A percentile compares a stretch with the other conserved stretches of the same genome.
phyloP scores from a whole-genome alignment of 2,329 filamentous ascomycete genomes.

The Coniella vitis region DNA sequence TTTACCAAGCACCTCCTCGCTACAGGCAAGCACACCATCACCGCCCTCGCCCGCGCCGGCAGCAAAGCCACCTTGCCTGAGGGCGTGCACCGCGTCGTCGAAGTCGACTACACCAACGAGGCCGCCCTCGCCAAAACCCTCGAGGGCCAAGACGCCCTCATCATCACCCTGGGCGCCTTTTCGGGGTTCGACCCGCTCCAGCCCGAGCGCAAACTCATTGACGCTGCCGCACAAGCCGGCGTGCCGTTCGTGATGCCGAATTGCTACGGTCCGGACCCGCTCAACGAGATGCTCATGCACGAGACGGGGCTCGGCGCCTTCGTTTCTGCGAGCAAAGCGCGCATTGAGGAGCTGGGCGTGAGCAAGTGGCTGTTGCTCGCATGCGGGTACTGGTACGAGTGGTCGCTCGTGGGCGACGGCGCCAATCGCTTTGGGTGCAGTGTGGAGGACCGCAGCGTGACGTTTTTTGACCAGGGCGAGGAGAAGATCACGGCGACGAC shows the following conservation, averaged over 20 bases:
- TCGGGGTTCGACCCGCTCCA: conserved; percentile 31
- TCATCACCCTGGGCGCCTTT: conserved; percentile 43
- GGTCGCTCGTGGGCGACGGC: conserved; percentile 30
- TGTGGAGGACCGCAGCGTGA: conserved; percentile 33
- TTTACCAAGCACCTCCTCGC: conserved; percentile 35
- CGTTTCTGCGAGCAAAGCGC: conserved; percentile 23
- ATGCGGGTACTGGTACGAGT: conserved; percentile 49
- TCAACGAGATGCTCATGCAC: conserved; percentile 28
- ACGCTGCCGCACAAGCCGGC: conserved; percentile 47
- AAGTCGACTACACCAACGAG: conserved; percentile 38
- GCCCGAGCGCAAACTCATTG: conserved; percentile 42
- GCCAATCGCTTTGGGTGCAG: conserved; percentile 40
- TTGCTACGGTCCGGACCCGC: conserved; percentile 35
- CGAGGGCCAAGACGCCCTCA: conserved; percentile 46
- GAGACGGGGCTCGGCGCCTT: conserved; percentile 28
- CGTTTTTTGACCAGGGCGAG: conserved; percentile 49
- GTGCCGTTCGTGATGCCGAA: conserved; percentile 52
- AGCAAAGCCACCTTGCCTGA: conserved; percentile 36
- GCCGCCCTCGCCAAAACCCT: conserved; percentile 42
- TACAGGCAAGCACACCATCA: conserved; percentile 43
- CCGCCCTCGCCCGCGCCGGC: conserved; percentile 40
- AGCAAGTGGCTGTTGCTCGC: conserved; percentile 38
- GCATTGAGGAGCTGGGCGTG: conserved; percentile 33
- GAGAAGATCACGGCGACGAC: conserved; percentile 50
- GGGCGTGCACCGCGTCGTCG: conserved; percentile 32